Percentiles rank a stretch among this genome's conserved stretches.
These are phyloP conservation scores for Sistotremastrum niveocremeum DNA, from an alignment of 768 basidiomycete species.

Conservation along the genomic window DNA sequence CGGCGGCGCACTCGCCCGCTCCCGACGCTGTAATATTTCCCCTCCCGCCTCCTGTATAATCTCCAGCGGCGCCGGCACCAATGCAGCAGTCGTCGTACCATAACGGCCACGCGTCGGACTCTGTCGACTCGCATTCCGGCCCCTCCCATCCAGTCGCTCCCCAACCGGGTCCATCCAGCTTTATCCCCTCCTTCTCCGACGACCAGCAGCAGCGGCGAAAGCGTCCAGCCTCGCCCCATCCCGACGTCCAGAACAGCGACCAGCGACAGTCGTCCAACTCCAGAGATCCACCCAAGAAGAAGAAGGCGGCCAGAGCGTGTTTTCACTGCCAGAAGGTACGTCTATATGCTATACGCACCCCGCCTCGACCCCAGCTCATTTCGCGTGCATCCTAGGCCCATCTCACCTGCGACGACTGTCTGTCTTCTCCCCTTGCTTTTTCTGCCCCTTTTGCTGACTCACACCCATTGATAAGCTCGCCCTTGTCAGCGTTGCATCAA, in stretches of 20 bases:
- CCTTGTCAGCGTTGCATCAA: slow-evolving; percentile 95
- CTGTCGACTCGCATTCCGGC: too few species aligned
- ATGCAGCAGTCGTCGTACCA: too few species aligned
- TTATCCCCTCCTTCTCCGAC: slow-evolving; percentile 16
- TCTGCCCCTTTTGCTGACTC: not conserved
- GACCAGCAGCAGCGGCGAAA: slow-evolving; percentile 29
- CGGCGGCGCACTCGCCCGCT: too few species aligned
- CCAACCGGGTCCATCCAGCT: slow-evolving; percentile 14
- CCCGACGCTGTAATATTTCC: too few species aligned
- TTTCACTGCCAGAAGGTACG: slow-evolving; percentile 76
- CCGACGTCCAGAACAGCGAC: slow-evolving; percentile 34
- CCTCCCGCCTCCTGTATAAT: too few species aligned
- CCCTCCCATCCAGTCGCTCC: too few species aligned
- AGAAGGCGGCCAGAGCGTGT: slow-evolving; percentile 89
- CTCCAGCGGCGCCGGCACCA: too few species aligned
- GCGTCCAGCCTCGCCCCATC: slow-evolving; percentile 47
- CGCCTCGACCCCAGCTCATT: not conserved
- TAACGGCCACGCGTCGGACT: too few species aligned
- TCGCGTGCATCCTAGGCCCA: slow-evolving; percentile 36
- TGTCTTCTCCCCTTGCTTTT: slow-evolving; percentile 20
- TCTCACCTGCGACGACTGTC: slow-evolving; percentile 96
- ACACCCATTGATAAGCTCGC: slow-evolving; percentile 44
- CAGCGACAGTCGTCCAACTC: slow-evolving; percentile 34
- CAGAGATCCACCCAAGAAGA: slow-evolving; percentile 79
- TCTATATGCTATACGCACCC: not conserved